A percentile compares a stretch with the other conserved stretches of the same genome.
These are phyloP conservation scores for Boletus eberwhitei DNA, from an alignment of 768 basidiomycete species.

Conservation along the genomic window DNA sequence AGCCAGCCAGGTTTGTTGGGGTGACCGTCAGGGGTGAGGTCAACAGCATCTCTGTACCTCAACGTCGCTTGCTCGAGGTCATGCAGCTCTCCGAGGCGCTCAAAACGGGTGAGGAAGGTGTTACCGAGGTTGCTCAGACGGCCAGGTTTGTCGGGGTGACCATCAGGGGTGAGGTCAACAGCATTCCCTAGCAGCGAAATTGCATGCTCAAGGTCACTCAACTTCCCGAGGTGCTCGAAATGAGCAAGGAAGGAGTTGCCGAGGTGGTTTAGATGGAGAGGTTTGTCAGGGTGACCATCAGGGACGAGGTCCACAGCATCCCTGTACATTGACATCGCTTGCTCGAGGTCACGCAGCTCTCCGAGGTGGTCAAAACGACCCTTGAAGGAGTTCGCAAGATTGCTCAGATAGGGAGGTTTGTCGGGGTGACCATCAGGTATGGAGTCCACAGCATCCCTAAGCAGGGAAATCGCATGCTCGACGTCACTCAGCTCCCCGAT, in stretches of 20 bases:
- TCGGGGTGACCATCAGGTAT: not conserved
- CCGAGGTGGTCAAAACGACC: not conserved
- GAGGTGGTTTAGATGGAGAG: not conserved
- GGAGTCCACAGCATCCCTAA: not conserved
- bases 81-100: not conserved
- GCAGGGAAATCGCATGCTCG: too few relatives aligned
- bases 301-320: not conserved
- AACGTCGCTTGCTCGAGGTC: not conserved
- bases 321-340: not conserved
- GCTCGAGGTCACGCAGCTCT: not conserved
- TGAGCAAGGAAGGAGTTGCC: not conserved
- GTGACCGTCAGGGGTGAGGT: not conserved
- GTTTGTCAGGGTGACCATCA: not conserved
- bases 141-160: too few relatives aligned
- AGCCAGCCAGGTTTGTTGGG: not conserved
- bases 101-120: not conserved
- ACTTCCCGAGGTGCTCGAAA: not conserved
- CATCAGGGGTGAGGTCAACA: not conserved
- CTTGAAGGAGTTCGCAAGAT: not conserved
- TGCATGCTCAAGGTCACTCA: not conserved
- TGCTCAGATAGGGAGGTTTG: not conserved
- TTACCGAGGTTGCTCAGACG: not conserved
- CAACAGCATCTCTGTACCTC: not conserved
- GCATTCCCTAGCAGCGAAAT: not conserved
- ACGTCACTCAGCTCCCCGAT: not conserved